Evolutionary conservation across 345 rosid species (phyloP).

Genomic region (Eucalyptus marginata): DNA sequence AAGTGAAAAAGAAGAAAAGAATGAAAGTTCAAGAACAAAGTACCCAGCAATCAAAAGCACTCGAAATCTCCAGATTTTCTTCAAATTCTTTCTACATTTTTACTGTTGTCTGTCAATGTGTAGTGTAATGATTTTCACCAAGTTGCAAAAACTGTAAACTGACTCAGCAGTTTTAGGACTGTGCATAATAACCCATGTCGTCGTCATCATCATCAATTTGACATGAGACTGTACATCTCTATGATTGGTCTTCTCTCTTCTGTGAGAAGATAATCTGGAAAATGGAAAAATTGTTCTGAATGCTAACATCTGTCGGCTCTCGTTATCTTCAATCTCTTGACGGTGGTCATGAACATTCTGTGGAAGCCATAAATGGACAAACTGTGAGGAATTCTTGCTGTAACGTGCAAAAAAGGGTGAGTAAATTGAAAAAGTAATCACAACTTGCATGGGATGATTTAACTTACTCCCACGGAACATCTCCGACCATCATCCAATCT

Average conservation of each 20-base stretch:
- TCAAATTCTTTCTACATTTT: not conserved
- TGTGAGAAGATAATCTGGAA: not conserved
- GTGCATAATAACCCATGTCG: not conserved
- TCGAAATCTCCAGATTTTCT: not conserved
- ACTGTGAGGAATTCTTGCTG: not conserved
- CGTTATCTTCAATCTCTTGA: constrained; percentile 38
- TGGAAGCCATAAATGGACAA: not conserved
- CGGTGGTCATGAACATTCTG: constrained; percentile 33
- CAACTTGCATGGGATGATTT: not conserved
- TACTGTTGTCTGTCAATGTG: not conserved
- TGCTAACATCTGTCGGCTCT: constrained; percentile 23
- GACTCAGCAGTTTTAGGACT: not conserved
- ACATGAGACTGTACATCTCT: not conserved
- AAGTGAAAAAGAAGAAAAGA: not conserved
- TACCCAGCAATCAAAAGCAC: not conserved
- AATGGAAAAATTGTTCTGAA: not conserved
- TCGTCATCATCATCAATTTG: not conserved
- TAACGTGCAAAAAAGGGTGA: not conserved
- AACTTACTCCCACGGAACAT: constrained; percentile 57
- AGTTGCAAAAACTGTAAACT: not conserved
- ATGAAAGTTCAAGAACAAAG: not conserved
- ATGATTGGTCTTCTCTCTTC: not conserved
- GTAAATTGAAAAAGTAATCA: not conserved
- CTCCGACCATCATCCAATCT: constrained; percentile 66
- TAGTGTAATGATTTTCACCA: not conserved